Conservation (phyloP, 495 filamentous ascomycete species). For the Sphaerosporella brunnea region DNA sequence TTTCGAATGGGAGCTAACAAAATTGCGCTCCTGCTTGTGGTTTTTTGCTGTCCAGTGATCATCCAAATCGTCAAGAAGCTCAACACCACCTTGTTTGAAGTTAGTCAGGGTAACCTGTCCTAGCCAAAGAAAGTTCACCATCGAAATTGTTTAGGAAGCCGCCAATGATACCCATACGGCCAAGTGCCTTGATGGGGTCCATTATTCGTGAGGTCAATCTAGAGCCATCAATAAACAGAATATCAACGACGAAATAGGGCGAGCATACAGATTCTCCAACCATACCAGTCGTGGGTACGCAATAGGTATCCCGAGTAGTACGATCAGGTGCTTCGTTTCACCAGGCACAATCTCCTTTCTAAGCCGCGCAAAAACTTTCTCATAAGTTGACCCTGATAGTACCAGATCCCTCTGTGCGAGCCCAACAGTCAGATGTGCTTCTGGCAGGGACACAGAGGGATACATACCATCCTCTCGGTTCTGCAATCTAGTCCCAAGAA, state of each 20-base stretch:
- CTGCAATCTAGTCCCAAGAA: conserved; percentile 81
- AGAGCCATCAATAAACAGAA: conserved; percentile 9
- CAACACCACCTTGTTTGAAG: conserved; percentile 43
- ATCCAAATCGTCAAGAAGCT: conserved; percentile 79
- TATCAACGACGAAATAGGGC: not conserved
- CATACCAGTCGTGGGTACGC: conserved; percentile 81
- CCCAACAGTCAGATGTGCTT: too few relatives aligned
- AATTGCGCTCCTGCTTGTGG: conserved; percentile 73
- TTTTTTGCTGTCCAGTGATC: conserved; percentile 96
- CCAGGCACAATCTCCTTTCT: conserved; percentile 64
- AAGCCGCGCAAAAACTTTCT: conserved; percentile 68
- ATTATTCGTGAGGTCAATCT: conserved; percentile 70
- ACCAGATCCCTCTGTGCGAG: conserved; percentile 56
- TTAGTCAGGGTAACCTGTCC: too few relatives aligned
- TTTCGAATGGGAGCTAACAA: conserved; percentile 23
- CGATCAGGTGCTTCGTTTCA: conserved; percentile 73
- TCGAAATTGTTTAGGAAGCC: conserved; percentile 75
- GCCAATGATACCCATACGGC: conserved; percentile 63
- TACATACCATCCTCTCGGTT: conserved; percentile 58
- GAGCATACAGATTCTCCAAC: conserved; percentile 47
- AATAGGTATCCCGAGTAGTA: conserved; percentile 69
- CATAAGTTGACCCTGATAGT: conserved; percentile 61
- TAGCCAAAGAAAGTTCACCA: conserved; percentile 35
- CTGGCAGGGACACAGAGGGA: too few relatives aligned
- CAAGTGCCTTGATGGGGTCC: conserved; percentile 75